These are phyloP conservation scores for Epichloe amarillans DNA, from an alignment of 2,329 filamentous ascomycete genomes.

Conservation along the genomic window DNA sequence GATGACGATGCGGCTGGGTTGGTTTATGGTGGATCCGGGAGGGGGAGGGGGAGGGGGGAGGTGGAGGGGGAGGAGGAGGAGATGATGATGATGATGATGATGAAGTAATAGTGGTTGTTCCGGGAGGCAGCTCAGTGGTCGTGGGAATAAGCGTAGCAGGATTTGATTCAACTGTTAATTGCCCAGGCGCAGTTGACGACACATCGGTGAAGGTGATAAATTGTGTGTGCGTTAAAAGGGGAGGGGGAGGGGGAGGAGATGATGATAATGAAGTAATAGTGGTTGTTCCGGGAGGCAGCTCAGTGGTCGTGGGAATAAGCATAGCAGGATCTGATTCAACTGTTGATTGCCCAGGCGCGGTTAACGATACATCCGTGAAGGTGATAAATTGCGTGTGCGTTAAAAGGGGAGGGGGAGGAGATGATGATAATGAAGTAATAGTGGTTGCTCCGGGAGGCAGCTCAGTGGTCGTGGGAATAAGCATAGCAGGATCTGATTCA, in stretches of 20 bases:
- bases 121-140: neutral
- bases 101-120: neutral
- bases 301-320: no score
- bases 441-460: neutral
- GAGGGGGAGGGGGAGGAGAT: neutral
- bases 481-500: neutral
- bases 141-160: neutral
- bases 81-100: neutral
- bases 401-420: no score
- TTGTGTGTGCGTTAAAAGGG: slow-evolving; percentile 1
- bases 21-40: neutral
- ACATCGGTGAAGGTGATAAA: neutral
- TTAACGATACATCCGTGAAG: no score
- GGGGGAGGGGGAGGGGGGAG: neutral
- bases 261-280: neutral
- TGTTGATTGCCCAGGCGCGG: no score
- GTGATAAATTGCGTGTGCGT: no score
- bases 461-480: neutral
- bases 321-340: no score
- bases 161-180: neutral
- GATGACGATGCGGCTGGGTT: slow-evolving; percentile 10
- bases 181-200: neutral
- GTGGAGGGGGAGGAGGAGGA: no score
- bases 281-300: no score
- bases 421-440: neutral